Evolutionary conservation across 352 stramenopile genomes (phyloP), one percentile per base, ranked within the genome.

Genomic region (Pythium sp.): DNA sequence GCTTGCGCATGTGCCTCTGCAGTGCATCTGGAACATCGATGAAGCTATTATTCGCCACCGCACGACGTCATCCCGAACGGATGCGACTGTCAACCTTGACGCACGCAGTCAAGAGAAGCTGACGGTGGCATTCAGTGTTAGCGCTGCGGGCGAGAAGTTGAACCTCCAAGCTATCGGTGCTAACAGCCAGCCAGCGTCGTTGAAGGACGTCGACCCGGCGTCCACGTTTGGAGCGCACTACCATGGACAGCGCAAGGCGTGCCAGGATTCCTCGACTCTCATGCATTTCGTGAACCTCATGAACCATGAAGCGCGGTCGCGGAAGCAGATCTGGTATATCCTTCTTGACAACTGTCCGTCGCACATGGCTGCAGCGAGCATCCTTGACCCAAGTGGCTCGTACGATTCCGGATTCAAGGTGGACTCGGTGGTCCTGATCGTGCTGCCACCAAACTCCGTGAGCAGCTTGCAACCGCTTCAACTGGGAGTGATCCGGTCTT

Each of bases 21-120:
- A 72, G 24, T 93, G 85, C 49, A 89, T 93, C 51, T 93, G 85
- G 85, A 91, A 86, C 58, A 64, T 93, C 59, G 81, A 89, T 47
- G 83, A 93, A 56, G 53, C 88, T 0, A 63, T 72, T 1, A 32
- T 93, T 22, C 74, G 75, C 2, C 75, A 89, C 59, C 78, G 80
- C 30, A 78, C 80, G n/a, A 84, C 75, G 12, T 79, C 78, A 2
- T 51, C 62, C 1, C 73, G 74, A 24, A n/a, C 72, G 2, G 77
- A 85, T 38, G 75, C 71, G 1, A 36, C 74, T 22, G 63, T 87
- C 20, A 89, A 89, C 47, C 64, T 84, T 59, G 80, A 89, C 46
- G 61, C 71, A 3, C 77, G 79, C 34, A 83, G 78, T 53, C 65
- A 82, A 15, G 80, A 86, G 18, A 77, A 77, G 5, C 70, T 91